Evolutionary conservation across 768 basidiomycete genomes (phyloP).

Genomic region (Neoboletus magnificus): DNA sequence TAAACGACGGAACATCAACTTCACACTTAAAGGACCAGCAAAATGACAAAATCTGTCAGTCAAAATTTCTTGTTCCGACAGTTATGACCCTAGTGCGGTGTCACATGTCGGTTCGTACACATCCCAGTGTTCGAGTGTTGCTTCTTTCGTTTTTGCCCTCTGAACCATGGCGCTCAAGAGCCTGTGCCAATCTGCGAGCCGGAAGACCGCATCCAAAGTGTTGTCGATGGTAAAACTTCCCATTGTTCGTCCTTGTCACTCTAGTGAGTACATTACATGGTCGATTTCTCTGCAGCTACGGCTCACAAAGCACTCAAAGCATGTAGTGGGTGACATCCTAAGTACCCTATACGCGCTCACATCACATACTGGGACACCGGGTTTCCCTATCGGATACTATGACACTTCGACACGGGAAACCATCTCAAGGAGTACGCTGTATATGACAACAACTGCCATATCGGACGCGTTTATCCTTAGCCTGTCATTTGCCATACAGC

Average conservation of each 20-base stretch:
- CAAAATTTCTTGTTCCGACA: too few relatives aligned
- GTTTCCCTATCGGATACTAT: background rate
- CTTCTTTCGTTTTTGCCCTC: too few relatives aligned
- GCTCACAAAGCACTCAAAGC: background rate
- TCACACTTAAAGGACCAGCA: too few relatives aligned
- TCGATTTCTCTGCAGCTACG: background rate
- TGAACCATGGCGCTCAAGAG: too few relatives aligned
- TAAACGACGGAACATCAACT: too few relatives aligned
- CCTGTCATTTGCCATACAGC: background rate
- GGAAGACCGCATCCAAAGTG: too few relatives aligned
- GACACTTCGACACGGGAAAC: background rate
- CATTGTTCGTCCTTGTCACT: background rate
- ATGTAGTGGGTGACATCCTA: background rate
- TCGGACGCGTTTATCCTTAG: background rate
- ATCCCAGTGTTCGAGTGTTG: too few relatives aligned
- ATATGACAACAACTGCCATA: background rate
- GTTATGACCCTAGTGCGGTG: too few relatives aligned
- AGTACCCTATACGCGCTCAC: background rate
- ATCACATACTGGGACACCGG: background rate
- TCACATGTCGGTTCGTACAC: too few relatives aligned
- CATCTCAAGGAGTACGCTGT: background rate
- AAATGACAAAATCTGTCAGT: too few relatives aligned
- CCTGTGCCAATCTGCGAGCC: too few relatives aligned
- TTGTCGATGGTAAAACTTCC: too few relatives aligned
- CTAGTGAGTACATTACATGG: background rate